phyloP scores from a whole-genome alignment of 176 grass and related monocot species.

The Melocanna baccifera region DNA sequence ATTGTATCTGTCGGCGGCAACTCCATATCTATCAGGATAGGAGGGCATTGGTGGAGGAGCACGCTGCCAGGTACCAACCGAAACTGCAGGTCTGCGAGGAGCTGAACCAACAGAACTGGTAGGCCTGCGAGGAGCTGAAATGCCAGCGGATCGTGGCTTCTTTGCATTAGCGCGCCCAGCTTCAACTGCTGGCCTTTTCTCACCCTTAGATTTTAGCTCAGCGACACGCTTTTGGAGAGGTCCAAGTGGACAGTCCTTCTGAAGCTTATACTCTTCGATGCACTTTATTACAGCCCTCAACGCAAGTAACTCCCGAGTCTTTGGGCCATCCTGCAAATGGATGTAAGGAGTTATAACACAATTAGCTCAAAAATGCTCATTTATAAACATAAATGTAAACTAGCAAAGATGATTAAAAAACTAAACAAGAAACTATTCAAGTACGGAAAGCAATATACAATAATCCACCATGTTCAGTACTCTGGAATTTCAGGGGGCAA shows the following conservation, averaged over 20 bases:
- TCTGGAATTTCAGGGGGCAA: background rate
- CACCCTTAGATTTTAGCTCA: slow-evolving; percentile 59
- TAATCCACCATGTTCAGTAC: background rate
- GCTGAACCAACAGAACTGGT: slow-evolving; percentile 6
- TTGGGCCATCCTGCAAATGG: slow-evolving; percentile 50
- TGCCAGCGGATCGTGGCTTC: slow-evolving; percentile 38
- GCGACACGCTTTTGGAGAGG: slow-evolving; percentile 67
- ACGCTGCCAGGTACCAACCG: slow-evolving; percentile 38
- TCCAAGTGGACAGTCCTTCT: slow-evolving; percentile 63
- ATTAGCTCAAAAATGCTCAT: background rate
- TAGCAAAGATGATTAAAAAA: background rate
- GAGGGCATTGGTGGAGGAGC: slow-evolving; percentile 34
- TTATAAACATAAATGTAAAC: background rate
- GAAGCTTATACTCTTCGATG: slow-evolving; percentile 71
- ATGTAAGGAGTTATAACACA: background rate
- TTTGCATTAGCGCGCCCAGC: slow-evolving; percentile 32
- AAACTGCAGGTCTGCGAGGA: slow-evolving; percentile 42
- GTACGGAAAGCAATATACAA: background rate
- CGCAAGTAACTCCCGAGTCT: slow-evolving; percentile 47
- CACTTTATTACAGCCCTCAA: slow-evolving; percentile 62
- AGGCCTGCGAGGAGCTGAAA: slow-evolving; percentile 37
- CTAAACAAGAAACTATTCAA: background rate
- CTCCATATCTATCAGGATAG: slow-evolving; percentile 43
- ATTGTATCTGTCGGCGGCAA: slow-evolving; percentile 14
- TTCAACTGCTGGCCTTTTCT: slow-evolving; percentile 50